A percentile compares a stretch with the other conserved stretches of the same genome.
These are phyloP conservation scores for Tetrahymena malaccensis DNA, from an alignment of 73 alveolate species.

Conservation along the genomic window DNA sequence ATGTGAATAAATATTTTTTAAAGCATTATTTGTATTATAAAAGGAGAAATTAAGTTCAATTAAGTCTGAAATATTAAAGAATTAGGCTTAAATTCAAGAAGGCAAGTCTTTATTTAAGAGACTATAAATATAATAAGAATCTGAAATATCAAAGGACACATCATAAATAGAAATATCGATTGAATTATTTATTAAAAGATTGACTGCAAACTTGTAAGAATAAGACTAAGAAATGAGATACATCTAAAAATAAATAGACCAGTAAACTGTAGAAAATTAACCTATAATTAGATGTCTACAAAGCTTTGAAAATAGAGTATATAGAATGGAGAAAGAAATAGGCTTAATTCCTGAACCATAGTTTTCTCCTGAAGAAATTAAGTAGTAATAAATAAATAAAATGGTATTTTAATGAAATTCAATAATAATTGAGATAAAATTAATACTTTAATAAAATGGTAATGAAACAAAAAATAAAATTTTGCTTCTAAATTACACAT, in stretches of 20 bases:
- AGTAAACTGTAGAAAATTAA: neutral
- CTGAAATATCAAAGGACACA: neutral
- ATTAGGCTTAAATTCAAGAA: neutral
- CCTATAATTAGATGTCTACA: neutral
- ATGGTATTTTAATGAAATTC: neutral
- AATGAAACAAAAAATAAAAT: neutral
- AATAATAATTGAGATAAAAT: neutral
- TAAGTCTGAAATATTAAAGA: neutral
- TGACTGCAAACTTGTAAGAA: neutral
- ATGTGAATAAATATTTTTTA: neutral
- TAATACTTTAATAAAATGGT: neutral
- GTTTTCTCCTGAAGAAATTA: neutral
- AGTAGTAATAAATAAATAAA: neutral
- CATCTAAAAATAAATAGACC: neutral
- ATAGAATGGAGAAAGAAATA: neutral
- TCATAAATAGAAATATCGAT: neutral
- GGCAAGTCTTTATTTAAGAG: neutral
- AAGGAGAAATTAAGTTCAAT: neutral
- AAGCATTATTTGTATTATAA: neutral
- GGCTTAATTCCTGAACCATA: neutral
- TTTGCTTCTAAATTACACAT: too few relatives aligned
- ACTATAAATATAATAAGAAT: neutral
- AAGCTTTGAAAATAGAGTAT: neutral
- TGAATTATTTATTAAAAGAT: neutral
- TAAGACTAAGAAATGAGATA: neutral